Base-by-base conservation (phyloP, 225 moss, liverwort and hornwort species). In the Pseudoscleropodium purum region DNA sequence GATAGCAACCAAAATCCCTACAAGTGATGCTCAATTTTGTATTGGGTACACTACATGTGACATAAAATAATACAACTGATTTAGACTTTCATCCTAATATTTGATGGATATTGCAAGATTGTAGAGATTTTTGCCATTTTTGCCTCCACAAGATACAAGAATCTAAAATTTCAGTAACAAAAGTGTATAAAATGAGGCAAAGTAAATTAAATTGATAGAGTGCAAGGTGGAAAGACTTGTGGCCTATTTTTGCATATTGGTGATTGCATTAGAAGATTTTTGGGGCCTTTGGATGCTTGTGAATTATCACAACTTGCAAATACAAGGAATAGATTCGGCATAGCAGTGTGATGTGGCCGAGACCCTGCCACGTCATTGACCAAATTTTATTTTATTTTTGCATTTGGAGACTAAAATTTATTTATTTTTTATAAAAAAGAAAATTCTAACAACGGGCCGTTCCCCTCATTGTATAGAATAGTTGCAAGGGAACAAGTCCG, bases 11-110 rank as follows among this genome's bases (percentile, higher is more conserved):
- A 72, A 26, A 70, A 70, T 25, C 5, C 39, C 14, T 25, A 8
- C 3, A 70, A 70, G 5, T 39, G 8, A 70, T 25, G 23, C 14
- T 39, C 25, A 70, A 25, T 70, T 39, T 39, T 39, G 8, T 39
- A 2, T 25, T 39, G 0, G 14, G 1, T 1, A 14, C 1, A 3
- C 25, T 1, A 70, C 8, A n/a, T 13, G 4, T 69, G 24, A 4
- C 7, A 2, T 39, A 70, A 70, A n/a, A 24, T 39, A 70, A 13
- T 13, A 39, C 24, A 39, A 25, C 25, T 39, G 39, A 23, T 24
- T 70, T 1, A 39, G 14, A 8, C 5, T 39, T 39, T 39, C 5
- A 70, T 0, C 39, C 25, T 14, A 70, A 26, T 41, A 29, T 45
- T 43, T 29, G 17, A 29, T 43, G 10, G 16, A 6, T 29, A 10